Base-by-base conservation (phyloP, 495 filamentous ascomycete genomes). In the Annulohypoxylon moriforme region DNA sequence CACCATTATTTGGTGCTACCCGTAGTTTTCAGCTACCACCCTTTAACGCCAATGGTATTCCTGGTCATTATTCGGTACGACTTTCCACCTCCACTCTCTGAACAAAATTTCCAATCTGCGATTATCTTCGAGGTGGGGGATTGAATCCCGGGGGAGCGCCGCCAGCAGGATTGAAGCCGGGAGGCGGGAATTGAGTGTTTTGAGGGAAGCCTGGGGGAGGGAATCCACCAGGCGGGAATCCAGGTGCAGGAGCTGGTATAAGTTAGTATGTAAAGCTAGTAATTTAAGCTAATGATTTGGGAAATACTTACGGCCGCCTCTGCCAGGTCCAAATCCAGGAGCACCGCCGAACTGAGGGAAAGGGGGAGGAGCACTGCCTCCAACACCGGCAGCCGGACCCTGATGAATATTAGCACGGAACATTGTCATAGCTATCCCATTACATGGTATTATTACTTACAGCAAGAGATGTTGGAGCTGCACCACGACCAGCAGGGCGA, bases 341-440 rank as follows among this genome's bases (percentile, higher is more conserved):
- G 79, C 79, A 60, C 78, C 79, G 31, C 88, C 79, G 34, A 93
- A 92, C 42, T 88, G 87, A 64, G 88, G 89, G 69, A 89, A 89
- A 55, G 88, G 85, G 67, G 91, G 90, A 36, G 94, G 92, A 29
- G 88, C 87, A 31, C 89, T 89, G 61, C 92, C 93, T 73, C 93
- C 95, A 78, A 97, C 91, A 76, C 94, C 94, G 73, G 92, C 91
- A 79, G 92, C 93, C 56, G 96, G 96, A 14, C 96, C 96, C 78
- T 91, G 69, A 4, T 55, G 27, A 47, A 31, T 68, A 69, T 74
- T 75, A 82, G 81, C 63, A 64, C 27, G 33, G 13, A 64, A 44
- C 58, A 81, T 69, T 69, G 50, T 69, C 8, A 60, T 69, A 27
- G 59, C 58, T 40, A 14, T 24, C 3, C 52, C 55, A 71, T n/a